These are phyloP conservation scores for Exophiala xenobiotica DNA, from an alignment of 2,329 filamentous ascomycete genomes.

Conservation along the genomic window DNA sequence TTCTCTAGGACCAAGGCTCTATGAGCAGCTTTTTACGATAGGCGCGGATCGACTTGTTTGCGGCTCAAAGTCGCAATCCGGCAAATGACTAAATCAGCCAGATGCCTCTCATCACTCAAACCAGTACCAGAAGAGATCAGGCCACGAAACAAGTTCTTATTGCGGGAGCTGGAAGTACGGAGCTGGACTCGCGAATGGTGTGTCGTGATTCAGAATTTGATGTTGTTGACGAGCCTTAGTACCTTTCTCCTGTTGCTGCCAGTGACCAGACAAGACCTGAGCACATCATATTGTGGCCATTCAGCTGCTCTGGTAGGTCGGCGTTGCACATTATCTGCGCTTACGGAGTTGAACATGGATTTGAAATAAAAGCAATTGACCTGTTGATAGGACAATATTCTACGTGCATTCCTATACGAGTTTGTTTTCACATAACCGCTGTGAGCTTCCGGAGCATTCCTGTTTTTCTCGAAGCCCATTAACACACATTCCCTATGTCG, in stretches of 20 bases:
- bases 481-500: too few relatives aligned
- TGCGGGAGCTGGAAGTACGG: neutral
- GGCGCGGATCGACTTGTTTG: too few relatives aligned
- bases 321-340: neutral
- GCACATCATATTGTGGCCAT: neutral
- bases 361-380: neutral
- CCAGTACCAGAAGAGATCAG: neutral
- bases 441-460: too few relatives aligned
- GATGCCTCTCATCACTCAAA: neutral
- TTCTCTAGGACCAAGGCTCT: conserved; percentile 70
- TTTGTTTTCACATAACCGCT: neutral
- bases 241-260: neutral
- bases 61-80: too few relatives aligned
- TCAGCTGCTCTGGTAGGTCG: conserved; percentile 2
- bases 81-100: too few relatives aligned
- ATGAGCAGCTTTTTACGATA: conserved; percentile 9
- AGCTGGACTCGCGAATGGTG: neutral
- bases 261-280: neutral
- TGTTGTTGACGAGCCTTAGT: neutral
- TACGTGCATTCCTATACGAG: neutral
- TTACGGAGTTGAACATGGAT: neutral
- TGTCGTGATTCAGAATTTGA: neutral
- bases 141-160: neutral
- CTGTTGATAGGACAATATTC: neutral
- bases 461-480: too few relatives aligned